These are phyloP conservation scores for Myriosclerotinia curreyana DNA, from an alignment of 2,329 filamentous ascomycete species.

Conservation along the genomic window DNA sequence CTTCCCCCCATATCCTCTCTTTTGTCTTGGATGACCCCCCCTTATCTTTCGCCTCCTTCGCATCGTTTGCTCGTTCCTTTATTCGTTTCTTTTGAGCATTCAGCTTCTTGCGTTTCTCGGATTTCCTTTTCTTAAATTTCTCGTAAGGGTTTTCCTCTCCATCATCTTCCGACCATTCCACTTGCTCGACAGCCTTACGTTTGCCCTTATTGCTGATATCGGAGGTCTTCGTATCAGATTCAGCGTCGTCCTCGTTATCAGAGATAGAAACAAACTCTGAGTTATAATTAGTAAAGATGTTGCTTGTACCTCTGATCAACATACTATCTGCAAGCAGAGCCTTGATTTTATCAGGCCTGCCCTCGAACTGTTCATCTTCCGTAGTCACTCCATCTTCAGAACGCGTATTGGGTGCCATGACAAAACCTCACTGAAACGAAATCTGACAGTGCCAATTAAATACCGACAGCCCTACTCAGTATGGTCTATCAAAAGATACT, in stretches of 20 bases:
- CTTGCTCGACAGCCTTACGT: slow-evolving; percentile 40
- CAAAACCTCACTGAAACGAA: not conserved
- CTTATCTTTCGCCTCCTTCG: slow-evolving; percentile 31
- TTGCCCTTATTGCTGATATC: slow-evolving; percentile 29
- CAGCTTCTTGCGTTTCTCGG: slow-evolving; percentile 50
- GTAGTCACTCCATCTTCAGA: slow-evolving; percentile 4
- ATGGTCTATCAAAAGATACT: not conserved
- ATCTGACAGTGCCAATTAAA: not conserved
- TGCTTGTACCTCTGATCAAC: not conserved
- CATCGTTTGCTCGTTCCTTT: slow-evolving; percentile 47
- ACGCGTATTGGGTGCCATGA: not conserved
- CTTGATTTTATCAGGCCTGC: slow-evolving; percentile 8
- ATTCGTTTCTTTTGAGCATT: slow-evolving; percentile 47
- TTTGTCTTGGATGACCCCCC: slow-evolving; percentile 29
- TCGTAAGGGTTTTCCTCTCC: slow-evolving; percentile 58
- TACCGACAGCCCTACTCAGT: not conserved
- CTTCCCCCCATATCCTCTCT: slow-evolving; percentile 35
- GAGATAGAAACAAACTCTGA: slow-evolving; percentile 29
- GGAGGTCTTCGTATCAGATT: slow-evolving; percentile 30
- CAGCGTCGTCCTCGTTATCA: slow-evolving; percentile 23
- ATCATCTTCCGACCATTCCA: slow-evolving; percentile 51
- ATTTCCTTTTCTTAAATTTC: slow-evolving; percentile 60
- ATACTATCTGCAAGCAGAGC: slow-evolving; percentile 2
- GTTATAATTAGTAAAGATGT: slow-evolving; percentile 21
- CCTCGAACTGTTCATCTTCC: slow-evolving; percentile 1